These are phyloP conservation scores for Royoungia palumana DNA, from an alignment of 768 basidiomycete genomes.

Conservation along the genomic window DNA sequence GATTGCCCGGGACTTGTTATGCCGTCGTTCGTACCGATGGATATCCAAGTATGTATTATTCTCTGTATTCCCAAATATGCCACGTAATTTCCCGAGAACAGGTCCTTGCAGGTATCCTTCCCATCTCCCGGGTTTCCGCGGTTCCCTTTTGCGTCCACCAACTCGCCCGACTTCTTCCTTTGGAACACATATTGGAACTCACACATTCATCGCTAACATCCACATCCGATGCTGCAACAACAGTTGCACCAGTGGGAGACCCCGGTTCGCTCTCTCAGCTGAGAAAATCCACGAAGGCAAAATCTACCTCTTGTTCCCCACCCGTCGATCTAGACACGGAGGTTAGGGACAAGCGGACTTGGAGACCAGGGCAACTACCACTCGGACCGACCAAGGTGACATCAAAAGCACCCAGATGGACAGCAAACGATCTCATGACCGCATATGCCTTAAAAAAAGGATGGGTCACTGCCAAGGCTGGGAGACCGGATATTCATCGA, in stretches of 20 bases:
- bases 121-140: constrained; percentile 81
- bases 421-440: constrained; percentile 79
- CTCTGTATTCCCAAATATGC: not conserved
- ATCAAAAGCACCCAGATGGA: constrained; percentile 50
- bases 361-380: constrained; percentile 51
- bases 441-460: constrained; percentile 75
- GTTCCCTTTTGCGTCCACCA: constrained; percentile 80
- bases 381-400: constrained; percentile 13
- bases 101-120: constrained; percentile 68
- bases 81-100: constrained; percentile 20
- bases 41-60: constrained; percentile 58
- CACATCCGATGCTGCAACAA: not conserved
- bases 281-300: not conserved
- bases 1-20: constrained; percentile 96
- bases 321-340: not conserved
- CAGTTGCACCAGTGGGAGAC: not conserved
- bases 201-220: constrained; percentile 42
- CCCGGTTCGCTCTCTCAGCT: not conserved
- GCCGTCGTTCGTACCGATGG: constrained; percentile 79
- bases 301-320: not conserved
- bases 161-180: constrained; percentile 63
- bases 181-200: constrained; percentile 69
- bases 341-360: constrained; percentile 70
- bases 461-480: constrained; percentile 89
- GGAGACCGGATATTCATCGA: constrained; percentile 81